These are phyloP conservation scores for Talaromyces atroroseus DNA, from an alignment of 2,329 filamentous ascomycete genomes.

Conservation along the genomic window DNA sequence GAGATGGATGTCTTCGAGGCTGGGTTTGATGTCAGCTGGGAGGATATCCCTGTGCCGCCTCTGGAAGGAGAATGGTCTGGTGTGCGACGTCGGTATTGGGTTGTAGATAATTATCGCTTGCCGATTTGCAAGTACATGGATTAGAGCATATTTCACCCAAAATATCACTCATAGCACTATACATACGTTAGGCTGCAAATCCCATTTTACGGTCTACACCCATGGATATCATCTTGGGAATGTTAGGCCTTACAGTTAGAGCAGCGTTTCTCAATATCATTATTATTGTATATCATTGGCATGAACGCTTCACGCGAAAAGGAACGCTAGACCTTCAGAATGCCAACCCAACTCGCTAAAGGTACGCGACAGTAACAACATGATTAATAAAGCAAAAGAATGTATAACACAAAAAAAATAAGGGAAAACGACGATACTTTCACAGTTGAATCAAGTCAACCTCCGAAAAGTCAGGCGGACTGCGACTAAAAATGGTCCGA, in stretches of 20 bases:
- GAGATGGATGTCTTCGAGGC: conserved; percentile 88
- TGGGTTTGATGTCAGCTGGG: conserved; percentile 84
- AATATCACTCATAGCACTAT: too few species aligned
- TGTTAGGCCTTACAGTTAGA: too few species aligned
- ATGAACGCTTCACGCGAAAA: not conserved
- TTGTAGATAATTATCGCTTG: conserved; percentile 55
- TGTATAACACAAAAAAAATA: not conserved
- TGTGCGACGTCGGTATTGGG: conserved; percentile 85
- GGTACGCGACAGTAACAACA: not conserved
- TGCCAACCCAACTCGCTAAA: not conserved
- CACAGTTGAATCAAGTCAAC: conserved; percentile 77
- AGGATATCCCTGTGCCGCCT: conserved; percentile 67
- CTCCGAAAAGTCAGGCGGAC: conserved; percentile 85
- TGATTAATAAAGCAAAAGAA: not conserved
- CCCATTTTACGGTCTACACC: not conserved
- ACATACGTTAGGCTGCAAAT: too few species aligned
- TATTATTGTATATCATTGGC: not conserved
- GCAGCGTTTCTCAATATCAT: not conserved
- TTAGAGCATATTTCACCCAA: not conserved
- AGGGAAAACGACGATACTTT: not conserved
- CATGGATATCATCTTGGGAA: not conserved
- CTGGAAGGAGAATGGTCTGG: conserved; percentile 81
- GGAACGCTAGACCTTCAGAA: not conserved
- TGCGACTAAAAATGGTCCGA: conserved; percentile 74
- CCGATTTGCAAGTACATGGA: conserved; percentile 31